Evolutionary conservation across 768 basidiomycete species (phyloP), one percentile per base, ranked within the genome.

Genomic region (Serendipita indica): DNA sequence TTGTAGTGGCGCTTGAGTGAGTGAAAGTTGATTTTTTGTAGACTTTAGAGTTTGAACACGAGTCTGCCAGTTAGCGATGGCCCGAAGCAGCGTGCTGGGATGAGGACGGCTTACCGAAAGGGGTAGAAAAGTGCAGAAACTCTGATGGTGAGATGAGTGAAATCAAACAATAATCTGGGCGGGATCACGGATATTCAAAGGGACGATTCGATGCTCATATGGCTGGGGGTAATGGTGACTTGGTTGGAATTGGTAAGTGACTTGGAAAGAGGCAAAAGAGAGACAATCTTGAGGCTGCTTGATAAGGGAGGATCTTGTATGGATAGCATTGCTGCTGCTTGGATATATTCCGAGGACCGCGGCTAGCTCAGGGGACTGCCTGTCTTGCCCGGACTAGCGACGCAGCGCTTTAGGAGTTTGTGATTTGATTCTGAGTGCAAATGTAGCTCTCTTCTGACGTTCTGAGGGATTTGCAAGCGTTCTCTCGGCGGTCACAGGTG

Each of bases 361-460:
- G 45, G 45, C 45, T 46, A 46, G 45, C 13, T 13, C 45, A 46
- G 45, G 45, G 14, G 45, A 46, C 45, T 46, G 45, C 16, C 16
- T 16, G 37, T 39, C 37, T 39, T 12, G 37, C 37, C 37, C 18
- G 25, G 12, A 46, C 45, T 46, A 46, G 45, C 14, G 45, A 46
- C 37, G 37, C 37, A 39, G 18, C 37, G 13, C 37, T 39, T 18
- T n/a, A n/a, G n/a, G n/a, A n/a, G n/a, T n/a, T n/a, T n/a, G n/a
- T n/a, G n/a, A n/a, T n/a, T n/a, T n/a, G n/a, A n/a, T n/a, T n/a
- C n/a, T n/a, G n/a, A n/a, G n/a, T n/a, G n/a, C n/a, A n/a, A n/a
- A n/a, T n/a, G n/a, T n/a, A n/a, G n/a, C n/a, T n/a, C n/a, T n/a
- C n/a, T n/a, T n/a, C n/a, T n/a, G n/a, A n/a, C n/a, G n/a, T n/a